Evolutionary conservation across 106 monocot species (phyloP).

Genomic region (Acorus calamus): DNA sequence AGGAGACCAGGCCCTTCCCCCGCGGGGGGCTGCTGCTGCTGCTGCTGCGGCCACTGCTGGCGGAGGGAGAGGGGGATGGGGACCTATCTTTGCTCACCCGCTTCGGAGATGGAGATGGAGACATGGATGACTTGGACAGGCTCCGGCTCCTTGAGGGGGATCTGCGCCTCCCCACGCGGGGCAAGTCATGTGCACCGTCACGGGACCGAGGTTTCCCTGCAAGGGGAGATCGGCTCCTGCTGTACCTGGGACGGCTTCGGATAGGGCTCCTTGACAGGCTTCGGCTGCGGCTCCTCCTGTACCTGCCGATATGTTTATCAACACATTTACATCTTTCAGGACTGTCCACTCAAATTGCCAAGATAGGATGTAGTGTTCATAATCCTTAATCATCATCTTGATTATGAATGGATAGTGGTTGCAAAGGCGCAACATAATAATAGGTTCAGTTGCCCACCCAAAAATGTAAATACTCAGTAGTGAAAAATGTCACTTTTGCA

Average conservation of each 20-base stretch:
- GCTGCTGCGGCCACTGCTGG: background rate
- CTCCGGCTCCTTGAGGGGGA: conserved; percentile 53
- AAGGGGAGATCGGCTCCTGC: conserved; percentile 47
- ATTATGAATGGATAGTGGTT: too few species aligned
- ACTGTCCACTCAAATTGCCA: too few species aligned
- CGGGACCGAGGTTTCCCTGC: conserved; percentile 22
- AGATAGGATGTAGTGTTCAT: too few species aligned
- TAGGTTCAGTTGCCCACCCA: too few species aligned
- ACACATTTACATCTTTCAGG: too few species aligned
- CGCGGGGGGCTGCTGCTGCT: conserved; percentile 45
- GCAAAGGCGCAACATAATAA: too few species aligned
- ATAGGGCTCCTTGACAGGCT: conserved; percentile 78
- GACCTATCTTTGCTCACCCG: conserved; percentile 43
- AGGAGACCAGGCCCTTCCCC: conserved; percentile 80
- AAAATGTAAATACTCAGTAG: too few species aligned
- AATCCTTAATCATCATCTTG: too few species aligned
- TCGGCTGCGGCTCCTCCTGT: conserved; percentile 57
- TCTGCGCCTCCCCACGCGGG: conserved; percentile 13
- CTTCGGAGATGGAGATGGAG: conserved; percentile 43
- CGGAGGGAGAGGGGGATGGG: conserved; percentile 31
- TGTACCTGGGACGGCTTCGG: conserved; percentile 39
- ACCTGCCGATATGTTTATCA: background rate
- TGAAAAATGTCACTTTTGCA: too few species aligned
- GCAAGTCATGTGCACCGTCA: background rate
- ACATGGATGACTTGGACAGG: conserved; percentile 19